phyloP scores from a whole-genome alignment of 495 filamentous ascomycete species.

The Lasiosphaeriaceae sp. region DNA sequence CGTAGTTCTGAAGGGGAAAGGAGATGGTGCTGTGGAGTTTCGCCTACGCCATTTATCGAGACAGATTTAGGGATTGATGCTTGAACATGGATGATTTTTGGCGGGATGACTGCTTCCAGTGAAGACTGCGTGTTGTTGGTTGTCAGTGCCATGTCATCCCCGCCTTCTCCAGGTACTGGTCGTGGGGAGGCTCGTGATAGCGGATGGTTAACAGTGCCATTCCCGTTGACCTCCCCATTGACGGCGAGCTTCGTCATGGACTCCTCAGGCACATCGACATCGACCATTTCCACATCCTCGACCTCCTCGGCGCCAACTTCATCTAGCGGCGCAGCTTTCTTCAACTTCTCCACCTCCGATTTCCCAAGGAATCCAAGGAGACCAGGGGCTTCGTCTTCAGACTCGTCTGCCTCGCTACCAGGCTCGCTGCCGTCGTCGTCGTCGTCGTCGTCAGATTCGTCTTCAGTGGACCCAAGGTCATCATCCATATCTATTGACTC shows the following conservation, averaged over 20 bases:
- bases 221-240: constrained; percentile 10
- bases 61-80: too few relatives aligned
- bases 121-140: too few relatives aligned
- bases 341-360: constrained; percentile 43
- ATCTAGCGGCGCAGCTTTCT: constrained; percentile 22
- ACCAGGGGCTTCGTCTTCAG: constrained; percentile 50
- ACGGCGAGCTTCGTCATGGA: constrained; percentile 3
- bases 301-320: not conserved
- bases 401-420: constrained; percentile 49
- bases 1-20: not conserved
- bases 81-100: too few relatives aligned
- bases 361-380: constrained; percentile 59
- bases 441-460: constrained; percentile 37
- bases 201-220: too few relatives aligned
- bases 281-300: constrained; percentile 32
- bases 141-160: too few relatives aligned
- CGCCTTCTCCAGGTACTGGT: too few relatives aligned
- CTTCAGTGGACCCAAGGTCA: constrained; percentile 68
- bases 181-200: too few relatives aligned
- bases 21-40: too few relatives aligned
- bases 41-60: too few relatives aligned
- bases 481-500: constrained; percentile 89
- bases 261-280: constrained; percentile 26
- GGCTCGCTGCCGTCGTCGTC: constrained; percentile 44
- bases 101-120: too few relatives aligned